Evolutionary conservation across 768 basidiomycete species (phyloP).

Genomic region (Lactarius trivialis): DNA sequence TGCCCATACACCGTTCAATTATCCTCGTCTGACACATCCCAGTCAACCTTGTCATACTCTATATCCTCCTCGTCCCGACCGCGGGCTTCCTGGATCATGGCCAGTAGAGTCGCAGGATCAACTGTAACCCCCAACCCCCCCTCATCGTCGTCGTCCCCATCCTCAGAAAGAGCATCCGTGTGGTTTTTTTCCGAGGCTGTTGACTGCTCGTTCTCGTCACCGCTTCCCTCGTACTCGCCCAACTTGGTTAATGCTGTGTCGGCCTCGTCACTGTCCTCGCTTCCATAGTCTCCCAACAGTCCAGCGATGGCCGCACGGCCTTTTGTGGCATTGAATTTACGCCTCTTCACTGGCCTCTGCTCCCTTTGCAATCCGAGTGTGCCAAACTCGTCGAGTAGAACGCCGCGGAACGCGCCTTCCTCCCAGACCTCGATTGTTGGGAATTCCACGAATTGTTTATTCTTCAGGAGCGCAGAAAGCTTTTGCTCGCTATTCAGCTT

Average conservation of each 20-base stretch:
- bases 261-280: slow-evolving; percentile 35
- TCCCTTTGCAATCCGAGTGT: slow-evolving; percentile 32
- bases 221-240: slow-evolving; percentile 48
- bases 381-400: slow-evolving; percentile 51
- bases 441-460: slow-evolving; percentile 74
- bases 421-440: slow-evolving; percentile 78
- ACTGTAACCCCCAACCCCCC: slow-evolving; percentile 34
- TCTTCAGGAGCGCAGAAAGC: slow-evolving; percentile 43
- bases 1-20: background rate
- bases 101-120: slow-evolving; percentile 38
- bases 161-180: slow-evolving; percentile 23
- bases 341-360: slow-evolving; percentile 44
- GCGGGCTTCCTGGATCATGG: slow-evolving; percentile 36
- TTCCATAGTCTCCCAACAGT: slow-evolving; percentile 58
- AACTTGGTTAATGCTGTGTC: slow-evolving; percentile 28
- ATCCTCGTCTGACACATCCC: slow-evolving; percentile 40
- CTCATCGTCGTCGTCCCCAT: slow-evolving; percentile 29
- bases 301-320: slow-evolving; percentile 51
- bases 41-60: slow-evolving; percentile 44
- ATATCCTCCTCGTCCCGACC: slow-evolving; percentile 27
- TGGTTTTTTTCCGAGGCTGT: slow-evolving; percentile 35
- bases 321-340: slow-evolving; percentile 46
- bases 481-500: slow-evolving; percentile 46
- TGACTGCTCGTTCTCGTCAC: slow-evolving; percentile 18
- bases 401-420: slow-evolving; percentile 50